Evolutionary conservation across 2,329 filamentous ascomycete genomes (phyloP).

Genomic region (Colletotrichum sp.): DNA sequence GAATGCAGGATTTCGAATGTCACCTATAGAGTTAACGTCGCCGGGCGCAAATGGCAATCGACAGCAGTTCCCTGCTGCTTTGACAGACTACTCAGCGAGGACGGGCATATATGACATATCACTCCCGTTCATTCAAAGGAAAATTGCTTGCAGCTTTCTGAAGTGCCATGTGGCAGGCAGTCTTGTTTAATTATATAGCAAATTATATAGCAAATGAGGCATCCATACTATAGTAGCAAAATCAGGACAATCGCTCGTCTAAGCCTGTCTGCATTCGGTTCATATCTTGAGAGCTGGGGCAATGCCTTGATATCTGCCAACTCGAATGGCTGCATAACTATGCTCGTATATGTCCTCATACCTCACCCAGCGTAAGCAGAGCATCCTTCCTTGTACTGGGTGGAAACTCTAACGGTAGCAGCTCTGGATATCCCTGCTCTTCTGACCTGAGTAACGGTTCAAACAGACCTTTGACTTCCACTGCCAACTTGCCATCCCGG

Average conservation of each 20-base stretch:
- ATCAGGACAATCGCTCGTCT: neutral
- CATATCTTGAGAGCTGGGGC: neutral
- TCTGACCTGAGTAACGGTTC: conserved; percentile 21
- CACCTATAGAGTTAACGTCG: neutral
- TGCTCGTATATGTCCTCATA: neutral
- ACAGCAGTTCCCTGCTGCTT: neutral
- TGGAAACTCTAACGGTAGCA: conserved; percentile 25
- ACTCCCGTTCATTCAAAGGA: neutral
- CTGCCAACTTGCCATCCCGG: conserved; percentile 25
- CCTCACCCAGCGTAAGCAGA: conserved; percentile 3
- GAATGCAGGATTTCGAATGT: neutral
- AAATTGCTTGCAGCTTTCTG: too few relatives aligned
- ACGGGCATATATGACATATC: neutral
- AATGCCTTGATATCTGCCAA: neutral
- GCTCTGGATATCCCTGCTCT: conserved; percentile 1
- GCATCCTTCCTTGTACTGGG: neutral
- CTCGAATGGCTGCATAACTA: neutral
- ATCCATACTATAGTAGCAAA: neutral
- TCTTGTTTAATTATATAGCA: too few relatives aligned
- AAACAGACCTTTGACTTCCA: conserved; percentile 30
- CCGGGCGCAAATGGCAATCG: neutral
- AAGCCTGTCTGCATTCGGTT: neutral
- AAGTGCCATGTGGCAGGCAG: too few relatives aligned
- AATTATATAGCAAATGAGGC: too few relatives aligned
- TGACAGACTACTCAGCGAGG: neutral